Evolutionary conservation across 75 land plant species (phyloP).

Genomic region (Pinus albicaulis): DNA sequence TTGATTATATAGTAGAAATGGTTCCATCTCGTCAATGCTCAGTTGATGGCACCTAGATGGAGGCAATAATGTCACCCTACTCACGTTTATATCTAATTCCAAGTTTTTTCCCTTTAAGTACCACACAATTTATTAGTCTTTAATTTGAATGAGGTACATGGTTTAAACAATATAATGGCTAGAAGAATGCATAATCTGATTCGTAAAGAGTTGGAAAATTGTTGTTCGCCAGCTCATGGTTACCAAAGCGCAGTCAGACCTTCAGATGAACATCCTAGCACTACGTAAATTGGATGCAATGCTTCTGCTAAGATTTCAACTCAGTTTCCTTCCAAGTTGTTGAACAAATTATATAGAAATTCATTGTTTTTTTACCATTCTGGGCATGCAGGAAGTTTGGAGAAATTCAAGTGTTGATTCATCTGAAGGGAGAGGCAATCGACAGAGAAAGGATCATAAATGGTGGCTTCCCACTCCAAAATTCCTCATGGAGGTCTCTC

Average conservation of each 20-base stretch:
- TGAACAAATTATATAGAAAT: not conserved
- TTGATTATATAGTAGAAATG: constrained; percentile 72
- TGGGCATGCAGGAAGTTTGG: not conserved
- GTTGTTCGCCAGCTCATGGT: constrained; percentile 66
- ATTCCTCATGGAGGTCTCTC: constrained; percentile 78
- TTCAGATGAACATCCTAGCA: constrained; percentile 87
- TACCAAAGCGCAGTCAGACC: constrained; percentile 64
- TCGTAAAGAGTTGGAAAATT: not conserved
- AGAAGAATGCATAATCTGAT: not conserved
- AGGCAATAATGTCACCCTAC: constrained; percentile 33
- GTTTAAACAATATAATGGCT: not conserved
- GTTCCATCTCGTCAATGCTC: constrained; percentile 54
- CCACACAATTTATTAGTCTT: not conserved
- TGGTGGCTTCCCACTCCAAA: constrained; percentile 94
- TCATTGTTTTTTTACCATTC: too few relatives aligned
- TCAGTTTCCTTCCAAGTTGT: not conserved
- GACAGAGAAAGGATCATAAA: constrained; percentile 63
- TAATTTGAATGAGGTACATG: not conserved
- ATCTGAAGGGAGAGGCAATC: constrained; percentile 18
- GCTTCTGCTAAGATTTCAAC: constrained; percentile 59
- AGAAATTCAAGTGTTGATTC: constrained; percentile 16
- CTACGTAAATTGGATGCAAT: constrained; percentile 84
- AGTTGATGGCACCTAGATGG: constrained; percentile 54
- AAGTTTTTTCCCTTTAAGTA: not conserved
- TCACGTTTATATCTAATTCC: not conserved